Percentiles rank a stretch among this genome's conserved stretches.
Evolutionary conservation across 305 asterid genomes (phyloP).

Genomic region (Andrographis paniculata): DNA sequence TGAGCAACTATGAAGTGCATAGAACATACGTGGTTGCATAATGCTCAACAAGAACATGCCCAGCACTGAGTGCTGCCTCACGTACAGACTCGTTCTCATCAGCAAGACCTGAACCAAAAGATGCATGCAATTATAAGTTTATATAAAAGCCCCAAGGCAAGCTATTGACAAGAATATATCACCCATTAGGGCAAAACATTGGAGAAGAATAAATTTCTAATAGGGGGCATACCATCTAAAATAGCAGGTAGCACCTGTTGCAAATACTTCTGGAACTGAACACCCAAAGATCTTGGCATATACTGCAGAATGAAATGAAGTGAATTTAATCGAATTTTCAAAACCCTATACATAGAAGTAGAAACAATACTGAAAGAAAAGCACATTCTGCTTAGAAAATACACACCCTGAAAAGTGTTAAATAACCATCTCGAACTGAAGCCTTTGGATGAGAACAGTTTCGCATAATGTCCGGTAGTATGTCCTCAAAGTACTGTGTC

Average conservation of each 20-base stretch:
- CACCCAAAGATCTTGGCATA: conserved; percentile 92
- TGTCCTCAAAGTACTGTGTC: conserved; percentile 65
- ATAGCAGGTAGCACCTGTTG: conserved; percentile 97
- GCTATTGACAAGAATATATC: conserved; percentile 13
- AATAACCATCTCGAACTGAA: conserved; percentile 91
- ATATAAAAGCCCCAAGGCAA: conserved; percentile 13
- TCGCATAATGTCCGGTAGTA: conserved; percentile 86
- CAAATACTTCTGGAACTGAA: conserved; percentile 95
- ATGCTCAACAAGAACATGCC: conserved; percentile 98
- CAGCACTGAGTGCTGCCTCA: conserved; percentile 98
- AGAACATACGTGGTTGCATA: conserved; percentile 89
- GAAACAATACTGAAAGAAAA: conserved; percentile 7
- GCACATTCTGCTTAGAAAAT: conserved; percentile 1
- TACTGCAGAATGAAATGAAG: conserved; percentile 48
- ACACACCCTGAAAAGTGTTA: conserved; percentile 85
- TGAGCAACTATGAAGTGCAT: neutral
- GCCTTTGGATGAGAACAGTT: conserved; percentile 94
- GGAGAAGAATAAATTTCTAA: conserved; percentile 16
- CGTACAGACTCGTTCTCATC: conserved; percentile 99
- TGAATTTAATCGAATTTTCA: conserved; percentile 13
- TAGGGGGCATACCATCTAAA: conserved; percentile 57
- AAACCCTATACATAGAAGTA: conserved; percentile 15
- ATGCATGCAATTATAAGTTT: conserved; percentile 14
- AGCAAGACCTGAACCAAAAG: conserved; percentile 68
- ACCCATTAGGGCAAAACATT: conserved; percentile 4